phyloP scores from a whole-genome alignment of 2,329 filamentous ascomycete species.

The Pezicula radicicola region DNA sequence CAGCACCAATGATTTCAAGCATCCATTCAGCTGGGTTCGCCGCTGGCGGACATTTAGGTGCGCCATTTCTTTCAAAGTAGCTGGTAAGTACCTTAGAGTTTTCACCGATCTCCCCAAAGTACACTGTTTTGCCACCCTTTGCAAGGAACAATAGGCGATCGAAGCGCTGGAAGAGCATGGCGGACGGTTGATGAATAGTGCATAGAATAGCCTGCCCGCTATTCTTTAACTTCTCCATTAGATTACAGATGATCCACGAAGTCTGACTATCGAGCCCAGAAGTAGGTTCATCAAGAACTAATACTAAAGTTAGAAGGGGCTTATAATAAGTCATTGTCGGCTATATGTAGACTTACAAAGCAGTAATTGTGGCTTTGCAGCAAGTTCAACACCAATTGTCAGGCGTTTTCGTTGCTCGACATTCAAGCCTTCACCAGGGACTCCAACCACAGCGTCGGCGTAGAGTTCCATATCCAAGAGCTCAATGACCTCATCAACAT shows the following conservation, averaged over 20 bases:
- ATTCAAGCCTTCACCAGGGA: conserved; percentile 78
- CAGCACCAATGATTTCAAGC: conserved; percentile 53
- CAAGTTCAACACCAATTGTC: conserved; percentile 90
- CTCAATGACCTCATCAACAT: conserved; percentile 70
- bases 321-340: too few species aligned
- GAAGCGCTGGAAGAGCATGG: conserved; percentile 89
- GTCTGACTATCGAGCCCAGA: conserved; percentile 91
- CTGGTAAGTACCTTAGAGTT: conserved; percentile 62
- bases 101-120: conserved; percentile 74
- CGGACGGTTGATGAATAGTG: conserved; percentile 92
- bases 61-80: conserved; percentile 73
- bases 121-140: conserved; percentile 71
- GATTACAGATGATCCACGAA: conserved; percentile 83
- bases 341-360: conserved; percentile 44
- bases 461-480: conserved; percentile 85
- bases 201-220: conserved; percentile 88
- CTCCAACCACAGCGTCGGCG: conserved; percentile 86
- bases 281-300: conserved; percentile 85
- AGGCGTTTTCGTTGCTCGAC: conserved; percentile 70
- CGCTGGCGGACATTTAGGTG: conserved; percentile 53
- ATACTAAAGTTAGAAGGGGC: too few species aligned
- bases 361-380: conserved; percentile 81
- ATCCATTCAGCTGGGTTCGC: conserved; percentile 83
- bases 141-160: conserved; percentile 77
- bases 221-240: conserved; percentile 86